A percentile compares a stretch with the other conserved stretches of the same genome.
These are phyloP conservation scores for Globisporangium middletonii DNA, from an alignment of 352 stramenopile species.

Conservation along the genomic window DNA sequence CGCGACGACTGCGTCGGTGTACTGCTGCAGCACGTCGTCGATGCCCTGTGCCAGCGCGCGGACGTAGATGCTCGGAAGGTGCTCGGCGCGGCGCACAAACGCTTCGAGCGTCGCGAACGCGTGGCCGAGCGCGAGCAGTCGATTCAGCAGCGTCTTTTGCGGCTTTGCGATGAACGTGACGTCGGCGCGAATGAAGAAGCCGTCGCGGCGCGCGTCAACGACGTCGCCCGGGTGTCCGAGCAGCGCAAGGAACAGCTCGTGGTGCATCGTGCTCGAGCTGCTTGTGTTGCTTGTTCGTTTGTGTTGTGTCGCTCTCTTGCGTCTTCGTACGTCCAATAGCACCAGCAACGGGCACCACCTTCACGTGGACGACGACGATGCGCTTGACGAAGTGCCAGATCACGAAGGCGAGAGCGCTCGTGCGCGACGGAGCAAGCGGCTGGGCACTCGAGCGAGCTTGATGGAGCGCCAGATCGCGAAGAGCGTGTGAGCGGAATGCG, in stretches of 20 bases:
- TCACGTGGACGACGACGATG: too few species aligned
- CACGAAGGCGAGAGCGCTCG: too few species aligned
- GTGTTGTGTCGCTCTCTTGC: too few species aligned
- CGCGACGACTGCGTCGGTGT: conserved; percentile 40
- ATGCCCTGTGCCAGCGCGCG: conserved; percentile 53
- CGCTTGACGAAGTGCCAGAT: too few species aligned
- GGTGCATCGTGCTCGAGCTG: conserved; percentile 36
- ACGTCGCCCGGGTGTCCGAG: conserved; percentile 63
- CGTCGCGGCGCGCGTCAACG: conserved; percentile 38
- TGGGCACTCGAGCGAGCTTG: too few species aligned
- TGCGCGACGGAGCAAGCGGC: too few species aligned
- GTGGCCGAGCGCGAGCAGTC: conserved; percentile 46
- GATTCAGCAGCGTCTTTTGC: conserved; percentile 49
- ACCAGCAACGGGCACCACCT: too few species aligned
- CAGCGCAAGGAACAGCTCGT: conserved; percentile 75
- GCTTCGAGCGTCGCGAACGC: conserved; percentile 39
- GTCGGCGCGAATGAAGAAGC: conserved; percentile 49
- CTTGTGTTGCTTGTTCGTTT: background rate
- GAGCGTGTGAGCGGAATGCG: too few species aligned
- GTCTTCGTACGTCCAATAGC: too few species aligned
- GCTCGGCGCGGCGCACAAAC: conserved; percentile 26
- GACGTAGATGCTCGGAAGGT: conserved; percentile 46
- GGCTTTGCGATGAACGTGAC: conserved; percentile 38
- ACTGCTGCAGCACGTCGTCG: conserved; percentile 41
- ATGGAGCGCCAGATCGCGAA: too few species aligned